Evolutionary conservation across 768 basidiomycete genomes (phyloP).

Genomic region (Lactarius hengduanensis): DNA sequence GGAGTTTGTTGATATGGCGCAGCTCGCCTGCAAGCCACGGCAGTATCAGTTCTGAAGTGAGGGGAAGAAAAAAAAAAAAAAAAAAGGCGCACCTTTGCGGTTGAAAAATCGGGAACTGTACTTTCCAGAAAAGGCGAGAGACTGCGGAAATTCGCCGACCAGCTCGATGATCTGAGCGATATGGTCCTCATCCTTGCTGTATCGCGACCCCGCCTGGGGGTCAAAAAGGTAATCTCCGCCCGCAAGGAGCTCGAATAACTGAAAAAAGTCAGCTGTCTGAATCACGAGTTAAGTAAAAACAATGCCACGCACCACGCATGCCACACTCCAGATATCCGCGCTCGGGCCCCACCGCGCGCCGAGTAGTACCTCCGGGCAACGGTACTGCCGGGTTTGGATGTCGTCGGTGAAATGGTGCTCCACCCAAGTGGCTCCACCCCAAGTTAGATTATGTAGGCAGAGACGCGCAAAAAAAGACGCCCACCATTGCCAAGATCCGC

Average conservation of each 20-base stretch:
- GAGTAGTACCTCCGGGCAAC: conserved; percentile 95
- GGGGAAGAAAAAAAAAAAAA: background rate
- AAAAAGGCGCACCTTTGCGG: conserved; percentile 67
- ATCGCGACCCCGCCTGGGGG: conserved; percentile 90
- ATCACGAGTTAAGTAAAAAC: conserved; percentile 4
- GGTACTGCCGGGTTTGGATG: conserved; percentile 96
- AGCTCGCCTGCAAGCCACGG: conserved; percentile 58
- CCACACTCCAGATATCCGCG: conserved; percentile 96
- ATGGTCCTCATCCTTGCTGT: conserved; percentile 96
- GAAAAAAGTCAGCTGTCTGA: conserved; percentile 2
- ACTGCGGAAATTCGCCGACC: conserved; percentile 84
- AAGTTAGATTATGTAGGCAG: background rate
- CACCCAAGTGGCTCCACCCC: conserved; percentile 67
- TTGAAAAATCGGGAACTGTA: conserved; percentile 96
- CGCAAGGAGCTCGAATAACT: conserved; percentile 94
- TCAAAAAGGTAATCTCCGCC: conserved; percentile 99
- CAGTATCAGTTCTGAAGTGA: background rate
- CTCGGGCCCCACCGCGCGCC: conserved; percentile 95
- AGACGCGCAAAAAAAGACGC: conserved; percentile 32
- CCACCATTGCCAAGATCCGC: conserved; percentile 95
- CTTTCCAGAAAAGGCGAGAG: conserved; percentile 84
- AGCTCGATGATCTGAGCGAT: conserved; percentile 98
- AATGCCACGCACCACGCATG: conserved; percentile 72
- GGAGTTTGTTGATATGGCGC: conserved; percentile 89
- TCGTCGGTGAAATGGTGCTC: conserved; percentile 99